Evolutionary conservation across 2,329 filamentous ascomycete species (phyloP).

Genomic region (Colletotrichum liaoningense): DNA sequence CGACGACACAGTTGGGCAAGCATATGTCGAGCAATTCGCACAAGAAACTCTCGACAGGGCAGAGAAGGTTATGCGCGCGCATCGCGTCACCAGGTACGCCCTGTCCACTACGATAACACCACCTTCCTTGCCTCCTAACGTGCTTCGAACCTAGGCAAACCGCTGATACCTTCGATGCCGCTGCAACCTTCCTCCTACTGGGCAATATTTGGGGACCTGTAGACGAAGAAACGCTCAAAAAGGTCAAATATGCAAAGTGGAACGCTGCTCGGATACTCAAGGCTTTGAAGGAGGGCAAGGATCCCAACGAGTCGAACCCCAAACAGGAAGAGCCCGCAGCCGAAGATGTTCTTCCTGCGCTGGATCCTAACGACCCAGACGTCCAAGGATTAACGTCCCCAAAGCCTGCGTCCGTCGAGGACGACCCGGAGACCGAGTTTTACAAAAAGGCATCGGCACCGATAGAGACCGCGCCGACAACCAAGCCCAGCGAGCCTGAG

Average conservation of each 20-base stretch:
- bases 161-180: conserved; percentile 92
- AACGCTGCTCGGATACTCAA: conserved; percentile 92
- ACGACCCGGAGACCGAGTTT: conserved; percentile 58
- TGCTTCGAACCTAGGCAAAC: conserved; percentile 73
- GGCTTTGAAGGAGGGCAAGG: conserved; percentile 88
- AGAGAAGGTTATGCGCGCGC: conserved; percentile 82
- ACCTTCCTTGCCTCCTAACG: not conserved
- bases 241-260: conserved; percentile 97
- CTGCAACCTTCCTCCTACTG: conserved; percentile 91
- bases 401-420: conserved; percentile 62
- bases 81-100: conserved; percentile 77
- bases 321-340: conserved; percentile 64
- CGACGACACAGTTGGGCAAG: conserved; percentile 88
- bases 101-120: no score
- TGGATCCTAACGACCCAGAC: conserved; percentile 75
- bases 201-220: conserved; percentile 84
- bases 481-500: conserved; percentile 37
- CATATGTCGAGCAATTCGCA: conserved; percentile 94
- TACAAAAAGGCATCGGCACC: conserved; percentile 40
- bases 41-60: conserved; percentile 88
- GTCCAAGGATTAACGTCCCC: conserved; percentile 63
- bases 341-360: conserved; percentile 55
- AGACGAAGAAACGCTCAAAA: conserved; percentile 81
- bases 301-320: conserved; percentile 93
- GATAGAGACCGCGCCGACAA: conserved; percentile 39